Percentiles rank a stretch among this genome's conserved stretches.
Evolutionary conservation across 192 early-diverging fungal species (phyloP).

Genomic region (Kickxella alabastrina): DNA sequence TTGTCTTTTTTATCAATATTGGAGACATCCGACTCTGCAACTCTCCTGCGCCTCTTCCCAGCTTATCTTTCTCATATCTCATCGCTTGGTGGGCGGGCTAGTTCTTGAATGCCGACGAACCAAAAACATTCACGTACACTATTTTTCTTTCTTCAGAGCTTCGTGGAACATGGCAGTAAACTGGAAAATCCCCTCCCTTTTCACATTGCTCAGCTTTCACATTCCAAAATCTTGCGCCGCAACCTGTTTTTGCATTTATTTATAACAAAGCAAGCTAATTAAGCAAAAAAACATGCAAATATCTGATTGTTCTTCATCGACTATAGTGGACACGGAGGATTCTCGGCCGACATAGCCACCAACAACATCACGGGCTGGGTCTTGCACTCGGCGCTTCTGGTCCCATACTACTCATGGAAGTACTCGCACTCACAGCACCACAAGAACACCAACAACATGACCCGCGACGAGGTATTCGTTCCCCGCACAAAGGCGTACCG

Average conservation of each 20-base stretch:
- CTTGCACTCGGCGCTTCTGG: conserved; percentile 83
- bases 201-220: background rate
- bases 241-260: no score
- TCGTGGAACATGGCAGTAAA: no score
- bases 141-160: background rate
- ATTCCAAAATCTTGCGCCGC: no score
- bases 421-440: conserved; percentile 91
- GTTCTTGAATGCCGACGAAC: background rate
- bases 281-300: no score
- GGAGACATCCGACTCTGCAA: no score
- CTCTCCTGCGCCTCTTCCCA: background rate
- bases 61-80: no score
- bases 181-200: no score
- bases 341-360: conserved; percentile 78
- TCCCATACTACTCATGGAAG: conserved; percentile 94
- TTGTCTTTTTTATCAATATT: no score
- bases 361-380: conserved; percentile 88
- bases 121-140: conserved; percentile 3
- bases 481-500: conserved; percentile 67
- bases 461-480: conserved; percentile 93
- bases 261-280: no score
- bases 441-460: conserved; percentile 85
- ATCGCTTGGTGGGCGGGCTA: no score
- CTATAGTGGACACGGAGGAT: conserved; percentile 76
- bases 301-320: no score